Evolutionary conservation across 495 filamentous ascomycete species (phyloP).

Genomic region (Neurospora sp.): DNA sequence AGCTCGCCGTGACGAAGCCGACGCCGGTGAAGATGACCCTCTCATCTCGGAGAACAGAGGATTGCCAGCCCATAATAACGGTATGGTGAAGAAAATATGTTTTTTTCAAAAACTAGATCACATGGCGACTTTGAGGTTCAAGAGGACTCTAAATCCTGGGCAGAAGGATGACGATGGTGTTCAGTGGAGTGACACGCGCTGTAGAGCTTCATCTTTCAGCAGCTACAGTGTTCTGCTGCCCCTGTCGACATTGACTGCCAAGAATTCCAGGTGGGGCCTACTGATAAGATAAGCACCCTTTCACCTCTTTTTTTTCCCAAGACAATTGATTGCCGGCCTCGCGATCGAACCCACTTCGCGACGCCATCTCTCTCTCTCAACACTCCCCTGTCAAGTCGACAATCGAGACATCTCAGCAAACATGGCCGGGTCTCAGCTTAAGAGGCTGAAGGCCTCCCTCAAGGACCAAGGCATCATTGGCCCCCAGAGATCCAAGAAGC

Average conservation of each 20-base stretch:
- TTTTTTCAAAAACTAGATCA: not conserved
- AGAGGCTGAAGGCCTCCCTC: slow-evolving; percentile 85
- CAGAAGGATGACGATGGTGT: not conserved
- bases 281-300: not conserved
- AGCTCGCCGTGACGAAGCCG: slow-evolving; percentile 25
- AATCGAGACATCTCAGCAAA: slow-evolving; percentile 7
- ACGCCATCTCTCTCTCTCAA: not conserved
- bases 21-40: slow-evolving; percentile 31
- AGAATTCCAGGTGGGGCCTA: not conserved
- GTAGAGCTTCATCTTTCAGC: not conserved
- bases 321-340: not conserved
- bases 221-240: slow-evolving; percentile 7
- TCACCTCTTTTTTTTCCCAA: slow-evolving; percentile 10
- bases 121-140: not conserved
- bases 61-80: slow-evolving; percentile 22
- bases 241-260: not conserved
- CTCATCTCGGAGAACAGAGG: slow-evolving; percentile 29
- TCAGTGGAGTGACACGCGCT: not conserved
- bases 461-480: slow-evolving; percentile 78
- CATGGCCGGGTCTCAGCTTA: slow-evolving; percentile 94
- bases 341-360: not conserved
- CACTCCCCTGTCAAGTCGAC: not conserved
- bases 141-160: not conserved
- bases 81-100: not conserved
- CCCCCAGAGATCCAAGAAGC: slow-evolving; percentile 84